Base-by-base conservation (phyloP, 1,139 yeast species). In the Sugiyamaella novakii region DNA sequence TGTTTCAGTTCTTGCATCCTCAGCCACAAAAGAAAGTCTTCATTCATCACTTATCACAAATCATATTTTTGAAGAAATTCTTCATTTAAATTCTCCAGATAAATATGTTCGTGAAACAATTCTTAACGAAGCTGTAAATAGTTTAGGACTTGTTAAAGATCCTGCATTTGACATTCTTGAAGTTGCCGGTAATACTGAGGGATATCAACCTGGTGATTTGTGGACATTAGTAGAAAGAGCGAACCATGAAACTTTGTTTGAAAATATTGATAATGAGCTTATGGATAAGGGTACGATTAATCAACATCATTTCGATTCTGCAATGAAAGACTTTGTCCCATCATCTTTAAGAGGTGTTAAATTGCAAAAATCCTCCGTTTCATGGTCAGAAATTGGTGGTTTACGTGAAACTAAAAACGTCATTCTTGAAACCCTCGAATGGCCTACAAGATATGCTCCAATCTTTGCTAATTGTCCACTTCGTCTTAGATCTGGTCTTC, bases 401-500 rank as follows among this genome's bases (percentile, higher is more conserved):
- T 71, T 92, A 43, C 71, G 70, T 24, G 86, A 82, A 15, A 95
- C 95, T 1, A 92, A 91, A 61, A 74, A 77, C 8, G 74, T 87
- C 0, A 69, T 92, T 19, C 68, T 89, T 43, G 98, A 92, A 64
- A 92, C 98, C 0, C 69, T 92, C 33, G 98, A 92, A 64, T 91
- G 98, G 98, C 98, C 98, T 1, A 88, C 96, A 0, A 86, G 84
- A 61, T 92, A 91, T 63, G 95, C 96, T 0, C 97, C 98, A 2
- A 87, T 92, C 24, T 92, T 92, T 67, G 84, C 86, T 15, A 82
- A 81, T 57, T 87, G 96, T 62, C 96, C 98, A 0, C 71, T 92
- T 46, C 72, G 98, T 50, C 72, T 91, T 49, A 76, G 98, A 61
- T 88, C 97, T 0, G 98, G 98, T 48, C 79, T 92, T 29, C 72